phyloP scores from a whole-genome alignment of 768 basidiomycete genomes.

The Serendipita vermifera region DNA sequence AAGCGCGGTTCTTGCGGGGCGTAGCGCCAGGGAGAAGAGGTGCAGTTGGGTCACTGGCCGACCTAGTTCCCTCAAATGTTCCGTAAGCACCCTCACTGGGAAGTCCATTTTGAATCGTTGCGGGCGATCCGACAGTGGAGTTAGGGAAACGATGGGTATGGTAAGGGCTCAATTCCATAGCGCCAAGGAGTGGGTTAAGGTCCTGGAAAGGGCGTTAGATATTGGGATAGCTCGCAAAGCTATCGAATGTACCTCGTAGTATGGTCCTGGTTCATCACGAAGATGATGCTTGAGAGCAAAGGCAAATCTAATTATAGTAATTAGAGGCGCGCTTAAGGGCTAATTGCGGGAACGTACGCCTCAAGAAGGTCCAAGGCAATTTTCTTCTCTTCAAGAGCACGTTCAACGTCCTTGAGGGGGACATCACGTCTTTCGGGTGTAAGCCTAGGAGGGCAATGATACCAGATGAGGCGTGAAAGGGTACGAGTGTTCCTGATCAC shows the following conservation, averaged over 20 bases:
- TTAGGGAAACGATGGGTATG: conserved; percentile 14
- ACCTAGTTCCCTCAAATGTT: conserved; percentile 23
- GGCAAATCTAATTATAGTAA: conserved; percentile 30
- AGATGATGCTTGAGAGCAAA: conserved; percentile 51
- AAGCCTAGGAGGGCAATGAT: conserved; percentile 42
- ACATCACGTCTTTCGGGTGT: conserved; percentile 31
- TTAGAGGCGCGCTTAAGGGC: not conserved
- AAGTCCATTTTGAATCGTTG: not conserved
- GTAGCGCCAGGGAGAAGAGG: conserved; percentile 20
- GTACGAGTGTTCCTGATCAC: conserved; percentile 39
- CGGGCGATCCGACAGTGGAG: not conserved
- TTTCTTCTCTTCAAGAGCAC: conserved; percentile 48
- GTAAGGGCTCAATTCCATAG: conserved; percentile 25
- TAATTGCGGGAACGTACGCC: conserved; percentile 28
- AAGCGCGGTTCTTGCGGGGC: conserved; percentile 13
- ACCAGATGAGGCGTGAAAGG: conserved; percentile 44
- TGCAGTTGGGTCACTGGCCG: conserved; percentile 30
- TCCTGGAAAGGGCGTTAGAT: not conserved
- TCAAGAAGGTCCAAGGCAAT: conserved; percentile 46
- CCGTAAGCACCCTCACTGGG: conserved; percentile 30
- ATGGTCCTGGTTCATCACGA: conserved; percentile 46
- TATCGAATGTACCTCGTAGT: conserved; percentile 35
- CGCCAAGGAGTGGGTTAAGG: conserved; percentile 17
- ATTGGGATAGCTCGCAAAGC: not conserved
- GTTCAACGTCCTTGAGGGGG: conserved; percentile 30